Evolutionary conservation across 2,329 filamentous ascomycete species (phyloP).

Genomic region (Cladophialophora bantiana): DNA sequence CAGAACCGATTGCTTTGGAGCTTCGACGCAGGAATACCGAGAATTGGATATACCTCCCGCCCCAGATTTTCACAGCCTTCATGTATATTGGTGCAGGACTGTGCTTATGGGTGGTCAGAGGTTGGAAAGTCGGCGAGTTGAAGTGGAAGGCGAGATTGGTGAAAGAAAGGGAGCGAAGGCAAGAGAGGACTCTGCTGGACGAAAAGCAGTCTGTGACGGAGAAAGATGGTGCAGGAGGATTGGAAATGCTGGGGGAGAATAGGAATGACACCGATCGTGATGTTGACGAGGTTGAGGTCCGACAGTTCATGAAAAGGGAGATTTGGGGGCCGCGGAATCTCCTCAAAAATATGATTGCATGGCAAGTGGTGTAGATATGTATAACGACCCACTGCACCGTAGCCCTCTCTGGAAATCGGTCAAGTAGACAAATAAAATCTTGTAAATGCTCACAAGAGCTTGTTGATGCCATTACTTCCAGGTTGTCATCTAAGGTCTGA

Average conservation of each 20-base stretch:
- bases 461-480: too few relatives aligned
- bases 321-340: slow-evolving; percentile 30
- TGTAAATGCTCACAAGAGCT: not conserved
- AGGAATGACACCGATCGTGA: not conserved
- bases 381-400: not conserved
- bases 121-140: slow-evolving; percentile 50
- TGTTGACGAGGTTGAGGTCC: slow-evolving; percentile 18
- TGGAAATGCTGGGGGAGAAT: not conserved
- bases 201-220: slow-evolving; percentile 16
- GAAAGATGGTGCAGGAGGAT: not conserved
- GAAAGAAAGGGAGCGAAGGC: slow-evolving; percentile 21
- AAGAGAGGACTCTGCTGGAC: slow-evolving; percentile 23
- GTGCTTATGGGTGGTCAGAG: slow-evolving; percentile 53
- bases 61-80: slow-evolving; percentile 64
- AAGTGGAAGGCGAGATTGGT: slow-evolving; percentile 27
- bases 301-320: slow-evolving; percentile 7
- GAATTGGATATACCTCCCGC: slow-evolving; percentile 47
- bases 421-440: not conserved
- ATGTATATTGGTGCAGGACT: slow-evolving; percentile 65
- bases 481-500: too few relatives aligned
- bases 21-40: slow-evolving; percentile 54
- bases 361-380: slow-evolving; percentile 26
- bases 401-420: not conserved
- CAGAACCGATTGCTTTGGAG: slow-evolving; percentile 65
- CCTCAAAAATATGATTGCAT: slow-evolving; percentile 27